Conservation (phyloP, 495 filamentous ascomycete species). For the Zalerion maritima region DNA sequence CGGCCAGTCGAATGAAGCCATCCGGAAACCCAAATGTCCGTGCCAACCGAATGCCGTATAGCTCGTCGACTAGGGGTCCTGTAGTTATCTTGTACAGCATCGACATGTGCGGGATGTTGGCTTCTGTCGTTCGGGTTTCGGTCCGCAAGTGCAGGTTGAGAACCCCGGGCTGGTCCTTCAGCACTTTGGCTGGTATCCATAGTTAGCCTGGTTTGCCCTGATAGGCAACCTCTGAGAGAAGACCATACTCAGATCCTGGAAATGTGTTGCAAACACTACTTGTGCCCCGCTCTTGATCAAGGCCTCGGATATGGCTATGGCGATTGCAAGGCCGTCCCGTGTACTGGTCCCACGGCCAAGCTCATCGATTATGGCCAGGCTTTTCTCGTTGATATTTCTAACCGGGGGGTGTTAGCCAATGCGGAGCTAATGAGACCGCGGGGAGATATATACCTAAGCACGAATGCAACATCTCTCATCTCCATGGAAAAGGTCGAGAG, state of each 20-base stretch:
- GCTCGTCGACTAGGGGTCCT: conserved; percentile 53
- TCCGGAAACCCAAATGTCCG: conserved; percentile 58
- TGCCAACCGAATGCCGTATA: conserved; percentile 71
- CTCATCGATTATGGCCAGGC: conserved; percentile 82
- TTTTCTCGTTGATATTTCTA: conserved; percentile 55
- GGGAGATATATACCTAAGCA: conserved; percentile 45
- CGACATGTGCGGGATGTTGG: conserved; percentile 41
- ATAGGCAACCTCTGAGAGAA: not conserved
- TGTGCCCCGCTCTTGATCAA: conserved; percentile 60
- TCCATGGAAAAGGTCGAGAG: conserved; percentile 87
- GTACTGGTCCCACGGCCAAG: conserved; percentile 86
- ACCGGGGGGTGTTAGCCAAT: conserved; percentile 15
- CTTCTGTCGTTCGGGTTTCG: conserved; percentile 35
- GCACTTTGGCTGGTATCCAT: conserved; percentile 45
- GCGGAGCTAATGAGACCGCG: conserved; percentile 22
- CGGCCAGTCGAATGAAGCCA: conserved; percentile 50
- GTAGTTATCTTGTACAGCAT: conserved; percentile 74
- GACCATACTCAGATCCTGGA: conserved; percentile 50
- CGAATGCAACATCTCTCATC: conserved; percentile 92
- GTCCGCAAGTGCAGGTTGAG: conserved; percentile 70
- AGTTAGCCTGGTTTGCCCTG: not conserved
- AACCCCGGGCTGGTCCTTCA: conserved; percentile 59
- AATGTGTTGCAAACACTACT: conserved; percentile 91
- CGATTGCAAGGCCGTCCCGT: conserved; percentile 75
- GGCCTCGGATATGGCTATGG: conserved; percentile 77